A percentile compares a stretch with the other conserved stretches of the same genome.
Conservation (phyloP, 73 alveolate genomes). For the Uronychia binucleata region DNA sequence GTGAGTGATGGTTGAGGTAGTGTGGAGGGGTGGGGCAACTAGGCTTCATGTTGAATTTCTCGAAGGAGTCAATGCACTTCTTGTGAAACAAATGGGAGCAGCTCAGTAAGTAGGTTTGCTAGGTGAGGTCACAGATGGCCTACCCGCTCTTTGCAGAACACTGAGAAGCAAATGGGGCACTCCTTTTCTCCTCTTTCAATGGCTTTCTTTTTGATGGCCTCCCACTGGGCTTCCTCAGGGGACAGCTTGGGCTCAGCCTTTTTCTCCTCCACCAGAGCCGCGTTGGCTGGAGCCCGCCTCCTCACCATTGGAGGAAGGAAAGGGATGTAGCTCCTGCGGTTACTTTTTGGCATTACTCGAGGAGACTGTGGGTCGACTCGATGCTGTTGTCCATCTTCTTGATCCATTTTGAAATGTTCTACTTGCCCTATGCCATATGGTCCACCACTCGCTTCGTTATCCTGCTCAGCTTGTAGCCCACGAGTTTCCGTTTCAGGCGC, state of each 20-base stretch:
- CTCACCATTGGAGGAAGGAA: not conserved
- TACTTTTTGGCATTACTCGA: constrained; percentile 19
- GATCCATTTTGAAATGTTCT: constrained; percentile 24
- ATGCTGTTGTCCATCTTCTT: constrained; percentile 32
- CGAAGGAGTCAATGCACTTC: constrained; percentile 59
- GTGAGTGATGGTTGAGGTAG: too few relatives aligned
- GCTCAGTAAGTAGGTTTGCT: constrained; percentile 29
- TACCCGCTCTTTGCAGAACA: not conserved
- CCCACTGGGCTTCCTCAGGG: constrained; percentile 37
- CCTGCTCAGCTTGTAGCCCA: constrained; percentile 54
- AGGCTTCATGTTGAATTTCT: constrained; percentile 48
- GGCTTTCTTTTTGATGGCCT: constrained; percentile 30
- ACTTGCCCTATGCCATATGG: constrained; percentile 38
- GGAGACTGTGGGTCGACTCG: constrained; percentile 38
- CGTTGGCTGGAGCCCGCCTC: not conserved
- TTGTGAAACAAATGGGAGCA: constrained; percentile 63
- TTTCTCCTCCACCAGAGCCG: constrained; percentile 12
- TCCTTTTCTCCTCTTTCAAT: constrained; percentile 46
- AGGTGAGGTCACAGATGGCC: constrained; percentile 7
- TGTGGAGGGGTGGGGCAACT: too few relatives aligned
- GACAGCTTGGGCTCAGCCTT: not conserved
- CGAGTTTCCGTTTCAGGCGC: constrained; percentile 23
- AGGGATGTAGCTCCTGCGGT: not conserved
- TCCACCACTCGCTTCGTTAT: constrained; percentile 37
- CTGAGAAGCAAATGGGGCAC: constrained; percentile 51